phyloP scores from a whole-genome alignment of 768 basidiomycete genomes.

The Lactarius indigo region DNA sequence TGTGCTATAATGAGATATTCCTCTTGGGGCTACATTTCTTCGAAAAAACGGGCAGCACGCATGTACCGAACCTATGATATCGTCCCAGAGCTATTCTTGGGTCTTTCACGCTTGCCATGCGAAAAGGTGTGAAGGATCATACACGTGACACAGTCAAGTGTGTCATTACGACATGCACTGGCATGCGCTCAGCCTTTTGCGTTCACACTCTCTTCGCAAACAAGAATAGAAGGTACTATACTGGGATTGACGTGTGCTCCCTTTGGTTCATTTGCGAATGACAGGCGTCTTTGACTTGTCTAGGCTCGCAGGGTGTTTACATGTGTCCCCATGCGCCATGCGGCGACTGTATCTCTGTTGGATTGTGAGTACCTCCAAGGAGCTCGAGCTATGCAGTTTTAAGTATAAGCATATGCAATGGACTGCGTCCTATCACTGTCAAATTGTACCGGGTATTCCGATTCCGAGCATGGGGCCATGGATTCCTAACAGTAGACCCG shows the following conservation, averaged over 20 bases:
- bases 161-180: not conserved
- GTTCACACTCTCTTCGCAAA: not conserved
- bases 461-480: not conserved
- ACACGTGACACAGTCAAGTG: not conserved
- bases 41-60: not conserved
- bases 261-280: not conserved
- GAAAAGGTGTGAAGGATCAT: not conserved
- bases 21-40: not conserved
- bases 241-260: not conserved
- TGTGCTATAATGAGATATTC: conserved; percentile 21
- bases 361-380: not conserved
- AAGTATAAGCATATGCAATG: not conserved
- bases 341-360: not conserved
- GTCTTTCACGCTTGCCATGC: not conserved
- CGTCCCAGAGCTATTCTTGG: not conserved
- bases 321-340: not conserved
- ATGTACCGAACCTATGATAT: not conserved
- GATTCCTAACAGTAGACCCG: not conserved
- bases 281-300: not conserved
- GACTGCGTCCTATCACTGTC: not conserved
- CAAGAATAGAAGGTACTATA: conserved; percentile 3
- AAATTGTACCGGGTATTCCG: not conserved
- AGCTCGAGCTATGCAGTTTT: not conserved
- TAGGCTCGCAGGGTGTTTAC: not conserved
- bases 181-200: not conserved